These are phyloP conservation scores for Cladophialophora immunda DNA, from an alignment of 2,329 filamentous ascomycete species.

Conservation along the genomic window DNA sequence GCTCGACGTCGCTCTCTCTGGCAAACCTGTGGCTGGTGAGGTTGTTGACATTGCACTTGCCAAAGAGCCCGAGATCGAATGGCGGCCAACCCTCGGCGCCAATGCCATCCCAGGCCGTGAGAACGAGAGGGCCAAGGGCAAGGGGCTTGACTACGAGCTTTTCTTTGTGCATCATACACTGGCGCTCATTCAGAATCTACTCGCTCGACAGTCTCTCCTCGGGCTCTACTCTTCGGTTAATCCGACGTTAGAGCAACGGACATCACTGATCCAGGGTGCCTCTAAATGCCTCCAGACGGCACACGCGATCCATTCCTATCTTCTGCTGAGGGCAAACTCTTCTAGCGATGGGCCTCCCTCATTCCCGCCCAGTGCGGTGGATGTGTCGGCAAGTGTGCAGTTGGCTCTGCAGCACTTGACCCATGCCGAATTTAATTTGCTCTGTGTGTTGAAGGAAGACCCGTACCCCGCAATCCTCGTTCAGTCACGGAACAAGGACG, in stretches of 20 bases:
- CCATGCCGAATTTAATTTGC: conserved; percentile 85
- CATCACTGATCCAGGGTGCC: conserved; percentile 73
- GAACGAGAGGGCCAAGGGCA: conserved; percentile 71
- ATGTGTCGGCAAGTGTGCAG: conserved; percentile 58
- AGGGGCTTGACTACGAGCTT: conserved; percentile 82
- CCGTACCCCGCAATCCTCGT: conserved; percentile 85
- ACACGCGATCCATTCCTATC: conserved; percentile 77
- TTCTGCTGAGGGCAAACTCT: conserved; percentile 55
- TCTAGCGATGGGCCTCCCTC: conserved; percentile 57
- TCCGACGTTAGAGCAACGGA: conserved; percentile 71
- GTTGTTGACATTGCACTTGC: conserved; percentile 73
- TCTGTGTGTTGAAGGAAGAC: conserved; percentile 93
- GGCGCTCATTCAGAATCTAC: conserved; percentile 75
- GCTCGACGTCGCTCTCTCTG: conserved; percentile 75
- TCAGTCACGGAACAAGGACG: conserved; percentile 80
- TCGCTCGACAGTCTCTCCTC: conserved; percentile 76
- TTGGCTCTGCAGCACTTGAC: conserved; percentile 64
- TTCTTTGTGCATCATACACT: conserved; percentile 80
- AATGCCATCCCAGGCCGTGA: conserved; percentile 67
- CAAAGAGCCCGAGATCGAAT: conserved; percentile 74
- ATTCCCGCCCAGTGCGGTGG: conserved; percentile 43
- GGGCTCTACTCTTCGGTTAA: conserved; percentile 74
- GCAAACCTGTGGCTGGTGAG: conserved; percentile 64
- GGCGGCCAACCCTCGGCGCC: conserved; percentile 82
- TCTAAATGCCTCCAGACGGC: conserved; percentile 81